Evolutionary conservation across 2,329 filamentous ascomycete genomes (phyloP).

Genomic region (Botrytis galanthina): DNA sequence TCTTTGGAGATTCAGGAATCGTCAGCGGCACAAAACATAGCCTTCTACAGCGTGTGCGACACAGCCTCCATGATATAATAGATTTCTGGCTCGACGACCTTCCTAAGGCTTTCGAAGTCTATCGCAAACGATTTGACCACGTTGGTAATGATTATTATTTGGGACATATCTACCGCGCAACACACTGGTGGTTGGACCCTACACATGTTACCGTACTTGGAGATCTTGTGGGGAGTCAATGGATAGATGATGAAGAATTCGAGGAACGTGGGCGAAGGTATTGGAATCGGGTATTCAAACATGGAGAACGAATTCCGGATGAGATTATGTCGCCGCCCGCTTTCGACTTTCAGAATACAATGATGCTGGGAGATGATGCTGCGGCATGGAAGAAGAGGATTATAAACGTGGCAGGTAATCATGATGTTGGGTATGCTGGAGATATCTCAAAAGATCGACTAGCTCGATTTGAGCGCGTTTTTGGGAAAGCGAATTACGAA

Average conservation of each 20-base stretch:
- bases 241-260: constrained; percentile 87
- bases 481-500: constrained; percentile 90
- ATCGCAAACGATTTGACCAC: constrained; percentile 80
- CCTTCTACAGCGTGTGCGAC: constrained; percentile 51
- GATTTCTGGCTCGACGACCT: constrained; percentile 67
- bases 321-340: constrained; percentile 50
- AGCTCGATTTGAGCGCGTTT: constrained; percentile 76
- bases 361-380: constrained; percentile 43
- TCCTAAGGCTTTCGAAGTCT: constrained; percentile 61
- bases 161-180: constrained; percentile 81
- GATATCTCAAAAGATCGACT: constrained; percentile 78
- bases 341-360: constrained; percentile 40
- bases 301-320: constrained; percentile 61
- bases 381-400: constrained; percentile 69
- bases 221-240: constrained; percentile 91
- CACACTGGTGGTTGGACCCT: constrained; percentile 80
- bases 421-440: constrained; percentile 94
- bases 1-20: constrained; percentile 31
- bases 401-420: constrained; percentile 91
- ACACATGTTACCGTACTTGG: constrained; percentile 88
- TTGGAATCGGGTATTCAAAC: constrained; percentile 78
- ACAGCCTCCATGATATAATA: constrained; percentile 56
- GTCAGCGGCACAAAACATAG: constrained; percentile 45
- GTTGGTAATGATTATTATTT: constrained; percentile 94
- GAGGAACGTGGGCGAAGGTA: constrained; percentile 67